Evolutionary conservation across 345 rosid genomes (phyloP).

Genomic region (Diplotaxis tenuifolia): DNA sequence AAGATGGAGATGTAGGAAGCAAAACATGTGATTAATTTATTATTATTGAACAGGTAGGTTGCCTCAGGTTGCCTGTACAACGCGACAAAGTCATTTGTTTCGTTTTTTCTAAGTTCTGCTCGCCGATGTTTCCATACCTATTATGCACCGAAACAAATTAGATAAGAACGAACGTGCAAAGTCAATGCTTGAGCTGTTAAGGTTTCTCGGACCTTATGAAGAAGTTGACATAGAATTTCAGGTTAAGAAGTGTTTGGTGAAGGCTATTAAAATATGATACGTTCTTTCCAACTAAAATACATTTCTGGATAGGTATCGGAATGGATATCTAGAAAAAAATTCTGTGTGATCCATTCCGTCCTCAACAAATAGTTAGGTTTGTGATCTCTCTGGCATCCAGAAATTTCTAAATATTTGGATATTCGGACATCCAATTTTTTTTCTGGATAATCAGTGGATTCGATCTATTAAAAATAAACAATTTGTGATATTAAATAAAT

Average conservation of each 20-base stretch:
- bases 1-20: not conserved
- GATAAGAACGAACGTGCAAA: not conserved
- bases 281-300: not conserved
- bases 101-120: not conserved
- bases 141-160: not conserved
- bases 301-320: not conserved
- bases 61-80: conserved; percentile 18
- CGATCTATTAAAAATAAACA: too few relatives aligned
- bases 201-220: not conserved
- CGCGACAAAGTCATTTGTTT: conserved; percentile 14
- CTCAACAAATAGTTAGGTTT: too few relatives aligned
- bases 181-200: not conserved
- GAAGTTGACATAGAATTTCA: not conserved
- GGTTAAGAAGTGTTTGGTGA: not conserved
- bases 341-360: too few relatives aligned
- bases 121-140: not conserved
- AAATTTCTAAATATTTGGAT: too few relatives aligned
- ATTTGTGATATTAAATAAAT: too few relatives aligned
- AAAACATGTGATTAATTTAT: conserved; percentile 1
- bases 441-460: too few relatives aligned
- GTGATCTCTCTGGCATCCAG: too few relatives aligned
- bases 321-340: too few relatives aligned
- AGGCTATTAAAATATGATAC: not conserved
- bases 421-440: too few relatives aligned
- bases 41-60: conserved; percentile 6